Conservation (phyloP, 2,329 filamentous ascomycete genomes). For the Phialocephala sp. region DNA sequence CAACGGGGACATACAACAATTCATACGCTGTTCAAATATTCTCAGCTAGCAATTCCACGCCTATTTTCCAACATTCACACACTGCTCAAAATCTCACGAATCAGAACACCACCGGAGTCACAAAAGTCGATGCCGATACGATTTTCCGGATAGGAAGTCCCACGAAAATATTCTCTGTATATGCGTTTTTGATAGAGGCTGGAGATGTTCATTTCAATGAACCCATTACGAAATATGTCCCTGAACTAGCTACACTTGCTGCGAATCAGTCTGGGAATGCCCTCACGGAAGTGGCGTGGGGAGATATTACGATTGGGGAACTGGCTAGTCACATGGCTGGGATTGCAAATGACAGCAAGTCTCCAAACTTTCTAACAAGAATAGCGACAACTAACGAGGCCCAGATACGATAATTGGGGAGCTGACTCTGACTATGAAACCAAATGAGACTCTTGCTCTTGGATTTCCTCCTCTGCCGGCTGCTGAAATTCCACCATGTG, state of each 20-base stretch:
- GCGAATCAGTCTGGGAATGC: conserved; percentile 12
- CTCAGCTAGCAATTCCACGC: neutral
- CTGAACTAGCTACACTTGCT: conserved; percentile 46
- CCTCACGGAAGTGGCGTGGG: conserved; percentile 21
- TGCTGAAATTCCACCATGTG: conserved; percentile 9
- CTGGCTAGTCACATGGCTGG: conserved; percentile 28
- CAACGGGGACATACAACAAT: neutral
- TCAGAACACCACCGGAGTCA: conserved; percentile 9
- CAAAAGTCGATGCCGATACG: conserved; percentile 36
- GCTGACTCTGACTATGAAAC: neutral
- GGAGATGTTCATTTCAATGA: conserved; percentile 47
- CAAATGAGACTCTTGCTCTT: conserved; percentile 4
- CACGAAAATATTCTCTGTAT: conserved; percentile 52
- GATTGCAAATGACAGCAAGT: conserved; percentile 20
- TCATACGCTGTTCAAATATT: conserved; percentile 18
- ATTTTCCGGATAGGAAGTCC: conserved; percentile 51
- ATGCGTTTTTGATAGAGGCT: conserved; percentile 46
- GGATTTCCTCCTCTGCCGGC: conserved; percentile 9
- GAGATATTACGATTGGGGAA: conserved; percentile 27
- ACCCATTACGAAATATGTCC: conserved; percentile 48
- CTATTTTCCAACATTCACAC: conserved; percentile 16
- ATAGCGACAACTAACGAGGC: neutral
- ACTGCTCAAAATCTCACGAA: conserved; percentile 7
- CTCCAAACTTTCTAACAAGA: neutral
- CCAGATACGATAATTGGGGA: conserved; percentile 11